Evolutionary conservation across 2,329 filamentous ascomycete genomes (phyloP).

Genomic region (Aphanocladium album): DNA sequence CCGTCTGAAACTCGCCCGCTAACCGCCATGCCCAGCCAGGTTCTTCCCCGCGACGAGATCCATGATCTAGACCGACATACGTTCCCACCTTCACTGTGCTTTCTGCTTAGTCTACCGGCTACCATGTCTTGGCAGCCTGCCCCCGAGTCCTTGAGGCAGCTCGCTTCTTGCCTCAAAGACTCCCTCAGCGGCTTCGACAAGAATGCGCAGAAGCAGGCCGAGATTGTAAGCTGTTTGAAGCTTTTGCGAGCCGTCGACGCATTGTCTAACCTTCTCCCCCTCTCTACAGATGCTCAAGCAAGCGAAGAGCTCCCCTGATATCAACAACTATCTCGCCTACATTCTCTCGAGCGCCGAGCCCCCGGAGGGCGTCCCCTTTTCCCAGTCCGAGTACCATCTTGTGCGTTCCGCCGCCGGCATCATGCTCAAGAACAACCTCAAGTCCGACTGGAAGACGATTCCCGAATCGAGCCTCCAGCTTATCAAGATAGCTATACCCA

Average conservation of each 20-base stretch:
- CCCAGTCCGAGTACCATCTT: constrained; percentile 60
- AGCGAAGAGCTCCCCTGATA: constrained; percentile 82
- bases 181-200: constrained; percentile 82
- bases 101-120: constrained; percentile 15
- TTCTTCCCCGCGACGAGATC: constrained; percentile 14
- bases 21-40: neutral
- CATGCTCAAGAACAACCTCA: constrained; percentile 94
- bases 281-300: constrained; percentile 77
- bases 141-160: constrained; percentile 80
- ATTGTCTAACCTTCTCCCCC: constrained; percentile 19
- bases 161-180: constrained; percentile 84
- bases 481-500: constrained; percentile 72
- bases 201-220: constrained; percentile 79
- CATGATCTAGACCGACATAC: constrained; percentile 6
- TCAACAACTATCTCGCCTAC: constrained; percentile 95
- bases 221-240: constrained; percentile 56
- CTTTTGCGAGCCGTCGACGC: constrained; percentile 9
- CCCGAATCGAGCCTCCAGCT: constrained; percentile 67
- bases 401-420: constrained; percentile 84
- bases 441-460: constrained; percentile 68
- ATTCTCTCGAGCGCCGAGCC: constrained; percentile 70
- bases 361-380: constrained; percentile 56
- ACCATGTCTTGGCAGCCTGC: constrained; percentile 91
- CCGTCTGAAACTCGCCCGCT: neutral
- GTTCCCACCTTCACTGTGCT: neutral